These are phyloP conservation scores for Nyssa sinensis DNA, from an alignment of 148 eudicot species.

Conservation along the genomic window DNA sequence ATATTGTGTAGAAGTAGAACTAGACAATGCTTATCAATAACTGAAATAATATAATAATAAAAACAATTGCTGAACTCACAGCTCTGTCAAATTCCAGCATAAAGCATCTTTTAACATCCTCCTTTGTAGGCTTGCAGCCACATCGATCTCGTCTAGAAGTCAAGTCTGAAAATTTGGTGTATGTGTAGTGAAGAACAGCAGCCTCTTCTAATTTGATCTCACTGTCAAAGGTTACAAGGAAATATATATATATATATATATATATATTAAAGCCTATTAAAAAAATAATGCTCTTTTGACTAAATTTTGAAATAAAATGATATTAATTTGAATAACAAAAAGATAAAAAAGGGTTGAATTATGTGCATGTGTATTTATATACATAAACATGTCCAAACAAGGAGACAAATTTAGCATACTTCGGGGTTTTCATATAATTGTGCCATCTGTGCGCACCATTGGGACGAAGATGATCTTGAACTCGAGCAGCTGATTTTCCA, in stretches of 20 bases:
- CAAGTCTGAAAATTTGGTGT: constrained; percentile 81
- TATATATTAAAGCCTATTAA: background rate
- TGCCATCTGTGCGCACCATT: constrained; percentile 96
- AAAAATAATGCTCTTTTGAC: background rate
- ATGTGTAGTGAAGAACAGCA: constrained; percentile 90
- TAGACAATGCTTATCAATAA: background rate
- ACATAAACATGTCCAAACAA: background rate
- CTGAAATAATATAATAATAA: background rate
- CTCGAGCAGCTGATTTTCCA: constrained; percentile 74
- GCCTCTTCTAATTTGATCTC: constrained; percentile 89
- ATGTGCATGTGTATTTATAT: background rate
- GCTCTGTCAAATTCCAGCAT: constrained; percentile 94
- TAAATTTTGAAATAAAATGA: background rate
- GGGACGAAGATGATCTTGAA: constrained; percentile 85
- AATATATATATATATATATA: background rate
- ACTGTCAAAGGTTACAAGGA: constrained; percentile 33
- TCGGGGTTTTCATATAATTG: constrained; percentile 85
- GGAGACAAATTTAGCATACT: constrained; percentile 37
- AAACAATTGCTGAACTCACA: constrained; percentile 42
- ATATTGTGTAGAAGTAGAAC: background rate
- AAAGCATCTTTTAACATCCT: constrained; percentile 91
- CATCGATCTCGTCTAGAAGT: constrained; percentile 95
- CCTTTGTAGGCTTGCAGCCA: constrained; percentile 97
- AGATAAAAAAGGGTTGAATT: background rate
- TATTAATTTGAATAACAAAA: background rate